A percentile compares a stretch with the other conserved stretches of the same genome.
phyloP scores from a whole-genome alignment of 805 yeast species.

The Pichia californica region DNA sequence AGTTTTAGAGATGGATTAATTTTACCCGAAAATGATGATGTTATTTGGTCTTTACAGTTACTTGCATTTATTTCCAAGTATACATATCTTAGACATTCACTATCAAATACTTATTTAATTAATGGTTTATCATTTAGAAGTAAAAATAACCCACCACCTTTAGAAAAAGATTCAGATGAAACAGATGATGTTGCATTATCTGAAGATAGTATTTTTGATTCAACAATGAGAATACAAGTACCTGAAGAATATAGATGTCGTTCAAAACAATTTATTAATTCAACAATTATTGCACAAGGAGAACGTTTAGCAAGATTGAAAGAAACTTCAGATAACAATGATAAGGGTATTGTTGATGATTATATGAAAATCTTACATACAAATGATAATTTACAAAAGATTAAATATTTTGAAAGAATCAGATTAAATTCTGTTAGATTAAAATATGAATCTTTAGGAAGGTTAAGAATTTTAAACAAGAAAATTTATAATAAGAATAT shows the following conservation, averaged over 20 bases:
- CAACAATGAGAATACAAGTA: background rate
- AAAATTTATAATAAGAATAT: slow-evolving; percentile 19
- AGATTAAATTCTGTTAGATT: slow-evolving; percentile 23
- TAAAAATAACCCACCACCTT: slow-evolving; percentile 28
- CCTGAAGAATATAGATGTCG: background rate
- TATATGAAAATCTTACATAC: slow-evolving; percentile 21
- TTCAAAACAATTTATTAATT: no score
- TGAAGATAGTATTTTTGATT: no score
- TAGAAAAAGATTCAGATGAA: slow-evolving; percentile 24
- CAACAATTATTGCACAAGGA: background rate
- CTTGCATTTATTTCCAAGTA: slow-evolving; percentile 92
- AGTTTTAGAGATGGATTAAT: slow-evolving; percentile 60
- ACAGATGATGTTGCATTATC: no score
- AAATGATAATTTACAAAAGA: slow-evolving; percentile 20
- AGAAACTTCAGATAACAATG: slow-evolving; percentile 7
- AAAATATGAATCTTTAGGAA: slow-evolving; percentile 25
- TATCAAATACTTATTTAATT: slow-evolving; percentile 72
- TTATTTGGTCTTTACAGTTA: slow-evolving; percentile 87
- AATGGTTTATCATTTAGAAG: slow-evolving; percentile 57
- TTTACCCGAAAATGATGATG: slow-evolving; percentile 90
- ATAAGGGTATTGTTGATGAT: slow-evolving; percentile 13
- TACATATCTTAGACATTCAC: slow-evolving; percentile 63
- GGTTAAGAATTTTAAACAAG: slow-evolving; percentile 24
- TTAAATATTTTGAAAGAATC: slow-evolving; percentile 24
- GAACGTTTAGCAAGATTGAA: slow-evolving; percentile 2